A percentile compares a stretch with the other conserved stretches of the same genome.
phyloP scores from a whole-genome alignment of 305 asterid genomes.

The Coffea humblotiana region DNA sequence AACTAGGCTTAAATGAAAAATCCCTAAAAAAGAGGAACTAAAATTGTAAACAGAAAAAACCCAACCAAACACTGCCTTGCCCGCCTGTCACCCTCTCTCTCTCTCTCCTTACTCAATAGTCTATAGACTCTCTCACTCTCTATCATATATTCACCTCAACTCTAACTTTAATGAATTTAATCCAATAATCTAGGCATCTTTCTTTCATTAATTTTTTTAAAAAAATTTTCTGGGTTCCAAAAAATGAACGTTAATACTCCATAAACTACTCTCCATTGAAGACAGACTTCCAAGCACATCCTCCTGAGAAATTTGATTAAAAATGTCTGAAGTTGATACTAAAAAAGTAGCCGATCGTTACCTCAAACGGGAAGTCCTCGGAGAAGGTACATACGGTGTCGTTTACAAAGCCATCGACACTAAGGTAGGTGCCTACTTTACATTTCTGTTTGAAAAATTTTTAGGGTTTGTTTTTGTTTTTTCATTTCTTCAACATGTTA shows the following conservation, averaged over 20 bases:
- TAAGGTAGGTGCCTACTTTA: conserved; percentile 42
- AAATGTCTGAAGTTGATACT: conserved; percentile 51
- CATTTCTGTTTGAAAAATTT: neutral
- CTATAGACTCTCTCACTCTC: neutral
- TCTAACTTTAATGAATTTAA: neutral
- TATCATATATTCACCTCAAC: neutral
- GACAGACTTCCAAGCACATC: neutral
- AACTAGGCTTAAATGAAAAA: neutral
- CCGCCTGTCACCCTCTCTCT: neutral
- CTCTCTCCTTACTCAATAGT: neutral
- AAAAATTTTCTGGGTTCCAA: neutral
- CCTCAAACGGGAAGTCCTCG: conserved; percentile 75
- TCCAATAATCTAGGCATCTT: neutral
- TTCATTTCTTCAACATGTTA: conserved; percentile 1
- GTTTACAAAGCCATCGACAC: conserved; percentile 85
- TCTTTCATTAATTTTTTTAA: neutral
- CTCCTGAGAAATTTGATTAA: neutral
- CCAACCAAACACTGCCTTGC: neutral
- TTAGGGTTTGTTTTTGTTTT: conserved; percentile 16
- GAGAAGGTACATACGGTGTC: conserved; percentile 91
- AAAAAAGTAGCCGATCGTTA: conserved; percentile 90
- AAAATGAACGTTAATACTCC: neutral
- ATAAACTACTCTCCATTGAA: neutral
- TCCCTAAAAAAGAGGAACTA: neutral
- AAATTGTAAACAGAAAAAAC: neutral